Conservation (phyloP, 176 grass and related monocot genomes). For the Phragmites australis region DNA sequence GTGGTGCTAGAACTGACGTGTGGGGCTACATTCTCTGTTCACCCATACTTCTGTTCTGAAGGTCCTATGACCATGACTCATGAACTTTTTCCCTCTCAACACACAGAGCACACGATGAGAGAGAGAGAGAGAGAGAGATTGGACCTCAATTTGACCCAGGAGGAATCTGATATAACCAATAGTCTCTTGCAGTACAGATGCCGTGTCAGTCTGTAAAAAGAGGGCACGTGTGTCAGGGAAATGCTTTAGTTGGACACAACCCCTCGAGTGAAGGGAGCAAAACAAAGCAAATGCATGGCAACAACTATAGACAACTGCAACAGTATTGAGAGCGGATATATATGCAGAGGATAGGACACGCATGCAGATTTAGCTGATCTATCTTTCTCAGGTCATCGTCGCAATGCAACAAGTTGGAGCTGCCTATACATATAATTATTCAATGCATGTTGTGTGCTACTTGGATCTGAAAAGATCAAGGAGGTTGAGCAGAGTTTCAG, state of each 20-base stretch:
- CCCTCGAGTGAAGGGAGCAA: constrained; percentile 45
- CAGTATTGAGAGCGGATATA: neutral
- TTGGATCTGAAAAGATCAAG: neutral
- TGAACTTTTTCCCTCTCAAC: constrained; percentile 14
- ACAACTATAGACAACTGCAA: constrained; percentile 43
- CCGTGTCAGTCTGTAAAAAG: constrained; percentile 94
- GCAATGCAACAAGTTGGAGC: neutral
- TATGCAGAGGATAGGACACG: neutral
- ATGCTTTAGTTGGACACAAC: constrained; percentile 65
- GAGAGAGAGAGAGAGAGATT: constrained; percentile 43
- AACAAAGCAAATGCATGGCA: constrained; percentile 38
- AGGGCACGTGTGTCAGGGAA: constrained; percentile 65
- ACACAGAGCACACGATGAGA: neutral
- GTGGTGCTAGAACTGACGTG: constrained; percentile 14
- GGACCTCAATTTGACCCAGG: constrained; percentile 93
- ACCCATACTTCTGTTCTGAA: constrained; percentile 34
- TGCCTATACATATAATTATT: neutral
- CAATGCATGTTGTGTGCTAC: neutral
- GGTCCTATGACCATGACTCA: constrained; percentile 25
- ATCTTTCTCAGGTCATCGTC: neutral
- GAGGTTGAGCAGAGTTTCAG: neutral
- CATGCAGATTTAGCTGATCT: constrained; percentile 19
- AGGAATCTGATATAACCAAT: constrained; percentile 99
- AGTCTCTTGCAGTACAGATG: constrained; percentile 93
- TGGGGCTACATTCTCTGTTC: constrained; percentile 2